Percentiles rank a stretch among this genome's conserved stretches.
phyloP scores from a whole-genome alignment of 176 grass and related monocot species.

The Musa schizocarpa region DNA sequence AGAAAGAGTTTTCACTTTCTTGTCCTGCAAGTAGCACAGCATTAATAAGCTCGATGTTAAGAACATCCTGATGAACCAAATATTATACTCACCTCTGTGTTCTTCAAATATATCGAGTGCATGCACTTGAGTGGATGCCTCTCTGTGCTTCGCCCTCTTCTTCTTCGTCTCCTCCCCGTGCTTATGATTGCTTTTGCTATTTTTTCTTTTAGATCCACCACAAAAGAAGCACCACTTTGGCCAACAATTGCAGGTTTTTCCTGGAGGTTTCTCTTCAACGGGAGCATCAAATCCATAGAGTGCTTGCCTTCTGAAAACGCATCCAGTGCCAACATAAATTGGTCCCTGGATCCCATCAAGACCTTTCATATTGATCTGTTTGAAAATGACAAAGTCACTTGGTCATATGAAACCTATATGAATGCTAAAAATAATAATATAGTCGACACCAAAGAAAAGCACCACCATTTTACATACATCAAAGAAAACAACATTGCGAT shows the following conservation, averaged over 20 bases:
- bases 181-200: constrained; percentile 25
- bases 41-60: neutral
- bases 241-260: constrained; percentile 48
- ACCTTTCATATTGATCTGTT: constrained; percentile 51
- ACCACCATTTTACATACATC: constrained; percentile 25
- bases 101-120: constrained; percentile 37
- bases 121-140: constrained; percentile 38
- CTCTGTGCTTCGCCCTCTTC: constrained; percentile 28
- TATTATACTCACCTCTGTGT: constrained; percentile 26
- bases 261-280: constrained; percentile 26
- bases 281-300: constrained; percentile 48
- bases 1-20: constrained; percentile 19
- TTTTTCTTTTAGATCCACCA: constrained; percentile 25
- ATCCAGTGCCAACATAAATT: constrained; percentile 44
- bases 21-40: constrained; percentile 17
- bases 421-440: neutral
- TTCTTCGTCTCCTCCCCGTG: constrained; percentile 23
- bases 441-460: neutral
- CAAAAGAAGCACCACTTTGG: constrained; percentile 43
- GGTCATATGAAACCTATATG: neutral
- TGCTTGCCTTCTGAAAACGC: constrained; percentile 43
- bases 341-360: constrained; percentile 47
- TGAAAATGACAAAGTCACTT: neutral
- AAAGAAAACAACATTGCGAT: constrained; percentile 48
- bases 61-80: neutral